A percentile compares a stretch with the other conserved stretches of the same genome.
phyloP scores from a whole-genome alignment of 176 grass and related monocot species.

The Alopecurus myosuroides region DNA sequence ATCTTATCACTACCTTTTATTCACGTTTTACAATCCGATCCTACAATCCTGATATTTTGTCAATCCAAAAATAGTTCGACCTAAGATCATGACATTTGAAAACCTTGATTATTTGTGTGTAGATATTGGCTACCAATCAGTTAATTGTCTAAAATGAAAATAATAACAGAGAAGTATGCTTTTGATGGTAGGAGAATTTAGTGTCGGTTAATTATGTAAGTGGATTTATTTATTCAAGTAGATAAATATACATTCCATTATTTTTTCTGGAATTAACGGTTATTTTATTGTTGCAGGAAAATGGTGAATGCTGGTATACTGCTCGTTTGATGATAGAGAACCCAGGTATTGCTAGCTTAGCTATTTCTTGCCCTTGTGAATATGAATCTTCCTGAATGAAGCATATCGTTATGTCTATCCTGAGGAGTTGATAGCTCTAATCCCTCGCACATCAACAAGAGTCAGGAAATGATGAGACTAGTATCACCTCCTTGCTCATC shows the following conservation, averaged over 20 bases:
- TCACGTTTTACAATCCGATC: background rate
- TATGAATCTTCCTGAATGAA: conserved; percentile 4
- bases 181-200: conserved; percentile 9
- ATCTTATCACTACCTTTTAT: background rate
- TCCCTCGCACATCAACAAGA: background rate
- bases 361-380: background rate
- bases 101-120: background rate
- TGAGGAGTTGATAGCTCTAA: background rate
- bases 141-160: background rate
- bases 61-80: background rate
- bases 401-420: background rate
- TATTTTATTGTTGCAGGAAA: conserved; percentile 22
- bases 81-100: background rate
- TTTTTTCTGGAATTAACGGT: background rate
- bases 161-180: background rate
- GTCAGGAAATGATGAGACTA: background rate
- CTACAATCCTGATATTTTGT: background rate
- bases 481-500: background rate
- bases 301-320: conserved; percentile 26
- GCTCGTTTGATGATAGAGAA: conserved; percentile 16
- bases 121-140: background rate
- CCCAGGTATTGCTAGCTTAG: conserved; percentile 10
- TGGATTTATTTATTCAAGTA: background rate
- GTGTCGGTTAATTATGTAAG: background rate
- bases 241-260: background rate